Evolutionary conservation across 2,329 filamentous ascomycete genomes (phyloP), one percentile per base, ranked within the genome.

Genomic region (Berkeleyomyces basicola): DNA sequence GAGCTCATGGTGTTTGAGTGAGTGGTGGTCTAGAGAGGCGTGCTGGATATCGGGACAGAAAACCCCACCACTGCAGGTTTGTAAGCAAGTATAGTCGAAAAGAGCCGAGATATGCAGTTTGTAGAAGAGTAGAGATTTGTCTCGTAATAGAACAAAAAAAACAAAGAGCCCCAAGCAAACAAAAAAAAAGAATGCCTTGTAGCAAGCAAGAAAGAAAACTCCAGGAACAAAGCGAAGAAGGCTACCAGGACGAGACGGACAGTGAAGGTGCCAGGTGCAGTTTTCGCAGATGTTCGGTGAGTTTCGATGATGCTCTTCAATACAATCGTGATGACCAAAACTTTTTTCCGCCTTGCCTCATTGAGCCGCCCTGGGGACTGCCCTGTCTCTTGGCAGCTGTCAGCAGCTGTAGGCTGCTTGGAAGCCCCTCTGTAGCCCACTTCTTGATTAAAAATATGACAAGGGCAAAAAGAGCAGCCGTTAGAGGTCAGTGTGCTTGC

Each of bases 1-100:
- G 77, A 72, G 69, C 78, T 79, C 78, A 80, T 79, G 51, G 67
- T 73, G 69, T 65, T 60, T 60, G 31, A 44, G 42, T 16, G 49
- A 44, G 40, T 63, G 9, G n/a, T 36, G 4, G 49, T 14, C 43
- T 16, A 16, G 37, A 58, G 43, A 23, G 60, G 47, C n/a, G 42
- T 37, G 51, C 53, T 53, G 7, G 59, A 46, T 31, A 37, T 62
- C 42, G 47, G 39, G 42, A 16, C 3, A n/a, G 6, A 11, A 2
- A 42, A 16, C 11, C 11, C n/a, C 7, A 9, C 39, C 7, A 39
- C 23, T 59, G 37, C 58, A 23, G 58, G 46, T 63, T 53, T 37
- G 39, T 40, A 36, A 43, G 58, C 47, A 61, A 61, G 42, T 49
- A 49, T 65, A 59, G 37, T 53, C 44, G 37, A 47, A 46, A 31